These are phyloP conservation scores for Evernia prunastri DNA, from an alignment of 495 filamentous ascomycete species.

Conservation along the genomic window DNA sequence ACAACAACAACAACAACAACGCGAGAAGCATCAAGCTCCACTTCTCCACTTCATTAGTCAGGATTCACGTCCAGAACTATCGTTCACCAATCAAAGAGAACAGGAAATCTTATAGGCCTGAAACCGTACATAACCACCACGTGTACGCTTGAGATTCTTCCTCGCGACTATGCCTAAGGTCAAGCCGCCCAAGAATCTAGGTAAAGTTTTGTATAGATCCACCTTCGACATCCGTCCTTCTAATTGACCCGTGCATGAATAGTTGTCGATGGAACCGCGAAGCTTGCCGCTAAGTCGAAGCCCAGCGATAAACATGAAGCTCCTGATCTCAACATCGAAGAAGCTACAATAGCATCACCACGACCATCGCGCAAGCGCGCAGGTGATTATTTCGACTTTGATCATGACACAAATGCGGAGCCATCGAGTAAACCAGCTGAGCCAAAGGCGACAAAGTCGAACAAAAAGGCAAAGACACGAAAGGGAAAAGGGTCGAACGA, in stretches of 20 bases:
- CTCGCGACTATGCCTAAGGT: conserved; percentile 10
- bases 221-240: not conserved
- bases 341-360: conserved; percentile 18
- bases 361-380: conserved; percentile 47
- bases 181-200: conserved; percentile 10
- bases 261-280: conserved; percentile 21
- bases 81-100: not conserved
- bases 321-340: conserved; percentile 20
- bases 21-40: not conserved
- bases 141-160: not conserved
- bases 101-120: not conserved
- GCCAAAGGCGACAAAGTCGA: conserved; percentile 27
- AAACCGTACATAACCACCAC: not conserved
- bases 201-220: not conserved
- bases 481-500: conserved; percentile 13
- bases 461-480: conserved; percentile 24
- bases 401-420: conserved; percentile 34
- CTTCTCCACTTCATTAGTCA: not conserved
- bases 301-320: conserved; percentile 21
- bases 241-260: not conserved
- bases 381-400: conserved; percentile 48
- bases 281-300: conserved; percentile 24
- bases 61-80: not conserved
- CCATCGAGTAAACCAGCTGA: conserved; percentile 36
- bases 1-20: not conserved